Evolutionary conservation across 495 filamentous ascomycete species (phyloP).

Genomic region (Daldinia loculata): DNA sequence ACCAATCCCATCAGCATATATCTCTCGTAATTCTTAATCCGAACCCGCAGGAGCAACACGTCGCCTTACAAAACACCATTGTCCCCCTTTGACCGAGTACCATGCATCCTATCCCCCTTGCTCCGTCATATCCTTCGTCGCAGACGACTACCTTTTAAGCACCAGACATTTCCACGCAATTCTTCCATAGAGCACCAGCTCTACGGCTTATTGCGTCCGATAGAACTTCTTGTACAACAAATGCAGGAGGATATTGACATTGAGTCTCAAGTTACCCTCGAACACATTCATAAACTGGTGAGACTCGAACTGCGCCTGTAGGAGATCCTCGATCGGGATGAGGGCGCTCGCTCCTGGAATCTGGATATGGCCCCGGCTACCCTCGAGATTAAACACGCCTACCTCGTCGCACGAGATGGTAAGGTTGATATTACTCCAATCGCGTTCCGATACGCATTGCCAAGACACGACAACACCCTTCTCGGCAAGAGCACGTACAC

Average conservation of each 20-base stretch:
- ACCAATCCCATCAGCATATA: slow-evolving; percentile 21
- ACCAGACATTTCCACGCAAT: background rate
- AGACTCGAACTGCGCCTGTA: slow-evolving; percentile 97
- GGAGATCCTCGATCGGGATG: slow-evolving; percentile 88
- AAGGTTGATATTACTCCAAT: slow-evolving; percentile 91
- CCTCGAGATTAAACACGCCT: slow-evolving; percentile 92
- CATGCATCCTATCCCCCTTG: slow-evolving; percentile 19
- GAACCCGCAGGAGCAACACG: slow-evolving; percentile 13
- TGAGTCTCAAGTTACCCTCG: slow-evolving; percentile 84
- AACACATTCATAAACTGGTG: slow-evolving; percentile 95
- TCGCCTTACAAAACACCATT: slow-evolving; percentile 32
- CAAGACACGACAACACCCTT: slow-evolving; percentile 92
- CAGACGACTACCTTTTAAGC: slow-evolving; percentile 8
- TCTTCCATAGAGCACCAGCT: slow-evolving; percentile 9
- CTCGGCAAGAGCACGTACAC: slow-evolving; percentile 84
- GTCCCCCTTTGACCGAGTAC: slow-evolving; percentile 22
- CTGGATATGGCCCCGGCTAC: slow-evolving; percentile 91
- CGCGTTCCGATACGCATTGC: slow-evolving; percentile 82
- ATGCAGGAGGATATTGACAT: slow-evolving; percentile 95
- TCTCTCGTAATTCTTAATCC: slow-evolving; percentile 15
- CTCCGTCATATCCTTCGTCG: slow-evolving; percentile 15
- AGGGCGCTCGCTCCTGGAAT: slow-evolving; percentile 92
- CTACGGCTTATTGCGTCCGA: slow-evolving; percentile 67
- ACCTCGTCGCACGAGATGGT: slow-evolving; percentile 95
- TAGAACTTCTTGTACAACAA: slow-evolving; percentile 99